A percentile compares a stretch with the other conserved stretches of the same genome.
phyloP scores from a whole-genome alignment of 768 basidiomycete genomes.

The Phylloporus arenicola region DNA sequence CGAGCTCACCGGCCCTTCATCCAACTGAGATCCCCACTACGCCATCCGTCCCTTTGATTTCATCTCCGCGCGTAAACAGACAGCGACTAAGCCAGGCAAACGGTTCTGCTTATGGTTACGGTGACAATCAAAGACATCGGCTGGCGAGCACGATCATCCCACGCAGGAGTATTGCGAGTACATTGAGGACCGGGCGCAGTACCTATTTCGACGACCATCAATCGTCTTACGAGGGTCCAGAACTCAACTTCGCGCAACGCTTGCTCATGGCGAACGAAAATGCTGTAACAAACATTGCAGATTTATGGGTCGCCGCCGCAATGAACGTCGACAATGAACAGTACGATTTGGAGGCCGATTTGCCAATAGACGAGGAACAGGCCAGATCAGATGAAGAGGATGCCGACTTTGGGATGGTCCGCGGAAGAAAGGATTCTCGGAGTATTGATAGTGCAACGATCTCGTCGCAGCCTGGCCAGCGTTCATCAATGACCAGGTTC shows the following conservation, averaged over 20 bases:
- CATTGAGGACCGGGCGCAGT: slow-evolving; percentile 46
- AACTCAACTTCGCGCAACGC: slow-evolving; percentile 84
- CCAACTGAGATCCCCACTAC: slow-evolving; percentile 28
- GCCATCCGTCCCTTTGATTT: slow-evolving; percentile 44
- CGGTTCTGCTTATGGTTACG: slow-evolving; percentile 80
- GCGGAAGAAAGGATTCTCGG: slow-evolving; percentile 17
- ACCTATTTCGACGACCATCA: slow-evolving; percentile 40
- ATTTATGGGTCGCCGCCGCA: slow-evolving; percentile 96
- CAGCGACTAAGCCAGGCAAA: slow-evolving; percentile 52
- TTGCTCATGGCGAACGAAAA: slow-evolving; percentile 91
- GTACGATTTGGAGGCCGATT: slow-evolving; percentile 42
- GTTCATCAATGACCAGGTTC: slow-evolving; percentile 23
- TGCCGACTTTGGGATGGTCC: slow-evolving; percentile 19
- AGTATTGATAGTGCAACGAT: slow-evolving; percentile 14
- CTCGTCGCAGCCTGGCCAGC: slow-evolving; percentile 18
- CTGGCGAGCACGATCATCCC: slow-evolving; percentile 46
- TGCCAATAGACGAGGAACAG: slow-evolving; percentile 22
- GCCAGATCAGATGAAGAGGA: slow-evolving; percentile 42
- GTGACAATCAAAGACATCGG: slow-evolving; percentile 48
- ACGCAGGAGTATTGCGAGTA: slow-evolving; percentile 50
- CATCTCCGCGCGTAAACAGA: slow-evolving; percentile 37
- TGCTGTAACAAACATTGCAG: slow-evolving; percentile 89
- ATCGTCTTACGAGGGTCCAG: slow-evolving; percentile 40
- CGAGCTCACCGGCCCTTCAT: slow-evolving; percentile 42
- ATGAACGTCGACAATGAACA: slow-evolving; percentile 91